Evolutionary conservation across 2,329 filamentous ascomycete species (phyloP).

Genomic region (Bipolaris oryzae): DNA sequence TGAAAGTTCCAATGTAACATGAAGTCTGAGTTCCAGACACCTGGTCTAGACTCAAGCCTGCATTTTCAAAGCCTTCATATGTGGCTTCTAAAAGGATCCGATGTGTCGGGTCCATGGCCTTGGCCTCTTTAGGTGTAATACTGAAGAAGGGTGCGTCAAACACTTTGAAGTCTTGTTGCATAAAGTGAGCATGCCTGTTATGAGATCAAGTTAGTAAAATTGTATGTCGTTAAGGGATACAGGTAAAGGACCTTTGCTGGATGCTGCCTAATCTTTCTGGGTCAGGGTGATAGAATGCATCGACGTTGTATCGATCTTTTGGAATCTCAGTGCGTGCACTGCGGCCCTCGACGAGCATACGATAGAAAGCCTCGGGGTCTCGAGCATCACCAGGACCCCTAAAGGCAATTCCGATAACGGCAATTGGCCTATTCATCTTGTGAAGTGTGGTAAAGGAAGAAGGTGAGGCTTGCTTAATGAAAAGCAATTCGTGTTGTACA

Average conservation of each 20-base stretch:
- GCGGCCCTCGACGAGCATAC: slow-evolving; percentile 35
- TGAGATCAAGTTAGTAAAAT: background rate
- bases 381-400: slow-evolving; percentile 10
- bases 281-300: slow-evolving; percentile 22
- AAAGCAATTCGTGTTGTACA: background rate
- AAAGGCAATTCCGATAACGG: slow-evolving; percentile 11
- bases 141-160: slow-evolving; percentile 46
- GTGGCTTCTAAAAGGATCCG: slow-evolving; percentile 35
- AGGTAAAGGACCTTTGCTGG: slow-evolving; percentile 3
- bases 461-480: background rate
- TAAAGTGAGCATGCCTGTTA: slow-evolving; percentile 15
- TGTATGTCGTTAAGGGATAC: background rate
- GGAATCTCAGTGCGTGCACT: slow-evolving; percentile 42
- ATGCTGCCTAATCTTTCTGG: slow-evolving; percentile 15
- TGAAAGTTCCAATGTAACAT: slow-evolving; percentile 24
- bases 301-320: slow-evolving; percentile 25
- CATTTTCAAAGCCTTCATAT: slow-evolving; percentile 49
- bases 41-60: slow-evolving; percentile 17
- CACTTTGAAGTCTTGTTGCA: slow-evolving; percentile 34
- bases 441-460: background rate
- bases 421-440: slow-evolving; percentile 6
- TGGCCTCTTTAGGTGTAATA: slow-evolving; percentile 26
- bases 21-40: slow-evolving; percentile 27
- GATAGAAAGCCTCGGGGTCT: slow-evolving; percentile 8
- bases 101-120: slow-evolving; percentile 35